Conservation (phyloP, 2,329 filamentous ascomycete species). For the Blumeria graminis region DNA sequence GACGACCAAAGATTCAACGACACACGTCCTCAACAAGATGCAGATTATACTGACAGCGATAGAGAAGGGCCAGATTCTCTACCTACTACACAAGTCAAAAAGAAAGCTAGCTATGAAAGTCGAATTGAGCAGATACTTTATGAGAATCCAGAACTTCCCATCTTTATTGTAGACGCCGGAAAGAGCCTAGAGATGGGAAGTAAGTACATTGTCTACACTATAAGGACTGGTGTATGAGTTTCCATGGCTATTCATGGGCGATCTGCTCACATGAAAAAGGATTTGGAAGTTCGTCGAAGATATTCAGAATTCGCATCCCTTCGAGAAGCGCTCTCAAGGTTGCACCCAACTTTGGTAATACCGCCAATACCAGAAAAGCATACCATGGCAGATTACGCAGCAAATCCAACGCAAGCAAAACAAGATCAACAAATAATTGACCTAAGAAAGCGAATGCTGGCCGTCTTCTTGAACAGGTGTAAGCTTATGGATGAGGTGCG, state of each 20-base stretch:
- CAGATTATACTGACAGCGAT: constrained; percentile 20
- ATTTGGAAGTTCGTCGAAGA: constrained; percentile 77
- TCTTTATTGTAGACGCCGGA: constrained; percentile 80
- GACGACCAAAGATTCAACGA: constrained; percentile 26
- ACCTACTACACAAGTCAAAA: constrained; percentile 24
- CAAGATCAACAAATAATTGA: constrained; percentile 96
- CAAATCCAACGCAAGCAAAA: constrained; percentile 92
- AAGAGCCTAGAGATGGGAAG: constrained; percentile 86
- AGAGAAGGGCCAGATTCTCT: constrained; percentile 24
- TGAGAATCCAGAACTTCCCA: constrained; percentile 73
- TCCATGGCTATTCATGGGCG: background rate
- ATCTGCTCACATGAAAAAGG: constrained; percentile 25
- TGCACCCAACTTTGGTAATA: constrained; percentile 87
- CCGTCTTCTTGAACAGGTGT: constrained; percentile 85
- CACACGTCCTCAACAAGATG: constrained; percentile 6
- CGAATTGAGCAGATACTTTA: constrained; percentile 94
- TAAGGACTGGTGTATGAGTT: constrained; percentile 56
- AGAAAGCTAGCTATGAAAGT: constrained; percentile 78
- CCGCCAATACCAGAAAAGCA: constrained; percentile 98
- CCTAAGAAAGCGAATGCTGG: constrained; percentile 84
- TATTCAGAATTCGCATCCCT: constrained; percentile 95
- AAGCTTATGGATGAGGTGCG: constrained; percentile 77
- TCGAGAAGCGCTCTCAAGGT: constrained; percentile 62
- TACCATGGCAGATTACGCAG: constrained; percentile 94
- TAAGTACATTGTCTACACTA: constrained; percentile 91